phyloP scores from a whole-genome alignment of 768 basidiomycete species.

The Kwoniella europaea region DNA sequence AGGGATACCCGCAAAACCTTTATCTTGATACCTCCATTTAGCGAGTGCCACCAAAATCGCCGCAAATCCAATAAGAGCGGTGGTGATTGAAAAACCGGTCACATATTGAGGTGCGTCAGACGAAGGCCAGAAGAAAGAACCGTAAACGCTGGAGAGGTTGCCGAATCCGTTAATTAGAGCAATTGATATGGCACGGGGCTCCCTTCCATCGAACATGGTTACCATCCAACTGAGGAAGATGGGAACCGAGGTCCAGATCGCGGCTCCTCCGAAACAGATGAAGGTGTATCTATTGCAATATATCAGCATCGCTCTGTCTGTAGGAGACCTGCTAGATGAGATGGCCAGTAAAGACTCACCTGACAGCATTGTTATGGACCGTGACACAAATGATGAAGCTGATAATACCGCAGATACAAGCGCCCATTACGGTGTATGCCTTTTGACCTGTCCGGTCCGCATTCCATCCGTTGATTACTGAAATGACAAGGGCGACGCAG shows the following conservation, averaged over 20 bases:
- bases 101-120: slow-evolving; percentile 48
- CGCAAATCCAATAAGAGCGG: slow-evolving; percentile 44
- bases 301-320: background rate
- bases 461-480: slow-evolving; percentile 40
- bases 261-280: slow-evolving; percentile 56
- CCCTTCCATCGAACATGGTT: slow-evolving; percentile 54
- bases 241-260: slow-evolving; percentile 56
- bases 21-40: slow-evolving; percentile 47
- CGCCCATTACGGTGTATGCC: slow-evolving; percentile 46
- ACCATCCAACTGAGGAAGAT: slow-evolving; percentile 55
- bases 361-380: slow-evolving; percentile 39
- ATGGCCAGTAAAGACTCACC: slow-evolving; percentile 17
- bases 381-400: slow-evolving; percentile 51
- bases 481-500: slow-evolving; percentile 49
- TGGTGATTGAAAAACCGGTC: slow-evolving; percentile 50
- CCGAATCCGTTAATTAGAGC: slow-evolving; percentile 57
- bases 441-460: slow-evolving; percentile 53
- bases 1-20: slow-evolving; percentile 34
- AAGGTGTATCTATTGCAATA: slow-evolving; percentile 44
- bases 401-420: slow-evolving; percentile 30
- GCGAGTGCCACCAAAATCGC: slow-evolving; percentile 26
- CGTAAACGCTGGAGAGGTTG: slow-evolving; percentile 53
- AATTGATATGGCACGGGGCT: slow-evolving; percentile 55
- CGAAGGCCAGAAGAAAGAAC: slow-evolving; percentile 57
- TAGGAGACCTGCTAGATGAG: background rate